Evolutionary conservation across 129 eudicot genomes (phyloP).

Genomic region (Mikania micrantha): DNA sequence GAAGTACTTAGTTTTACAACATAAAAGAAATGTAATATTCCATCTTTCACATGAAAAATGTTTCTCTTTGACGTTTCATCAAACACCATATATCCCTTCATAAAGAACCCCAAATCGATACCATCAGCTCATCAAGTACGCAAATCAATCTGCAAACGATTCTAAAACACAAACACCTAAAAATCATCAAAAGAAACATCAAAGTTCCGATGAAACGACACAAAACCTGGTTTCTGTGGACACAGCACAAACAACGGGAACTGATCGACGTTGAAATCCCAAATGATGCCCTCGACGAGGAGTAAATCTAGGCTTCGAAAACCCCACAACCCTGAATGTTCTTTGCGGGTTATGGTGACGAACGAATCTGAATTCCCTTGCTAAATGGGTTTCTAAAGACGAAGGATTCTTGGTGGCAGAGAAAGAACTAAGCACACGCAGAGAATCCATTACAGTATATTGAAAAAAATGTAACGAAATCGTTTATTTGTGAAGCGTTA

Average conservation of each 20-base stretch:
- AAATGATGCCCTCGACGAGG: not conserved
- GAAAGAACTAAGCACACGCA: constrained; percentile 42
- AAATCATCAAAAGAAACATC: not conserved
- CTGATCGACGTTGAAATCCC: constrained; percentile 16
- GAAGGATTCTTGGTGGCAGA: constrained; percentile 25
- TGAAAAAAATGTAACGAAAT: not conserved
- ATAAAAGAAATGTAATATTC: not conserved
- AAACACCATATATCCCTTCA: not conserved
- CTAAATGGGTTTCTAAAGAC: constrained; percentile 16
- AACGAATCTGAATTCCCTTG: constrained; percentile 32
- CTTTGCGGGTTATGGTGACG: constrained; percentile 13
- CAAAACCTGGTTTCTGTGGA: constrained; percentile 44
- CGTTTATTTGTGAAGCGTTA: not conserved
- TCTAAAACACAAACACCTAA: not conserved
- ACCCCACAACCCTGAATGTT: constrained; percentile 12
- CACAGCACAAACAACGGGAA: constrained; percentile 30
- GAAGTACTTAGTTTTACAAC: not conserved
- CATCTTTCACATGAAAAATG: not conserved
- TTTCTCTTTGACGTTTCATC: constrained; percentile 18
- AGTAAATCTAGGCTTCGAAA: constrained; percentile 8
- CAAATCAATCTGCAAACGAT: too few species aligned
- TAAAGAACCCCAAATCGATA: too few species aligned
- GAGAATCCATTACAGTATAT: constrained; percentile 35
- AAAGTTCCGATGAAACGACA: not conserved
- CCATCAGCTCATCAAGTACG: too few species aligned